Base-by-base conservation (phyloP, 306 rosid genomes). In the Leucaena leucocephala region DNA sequence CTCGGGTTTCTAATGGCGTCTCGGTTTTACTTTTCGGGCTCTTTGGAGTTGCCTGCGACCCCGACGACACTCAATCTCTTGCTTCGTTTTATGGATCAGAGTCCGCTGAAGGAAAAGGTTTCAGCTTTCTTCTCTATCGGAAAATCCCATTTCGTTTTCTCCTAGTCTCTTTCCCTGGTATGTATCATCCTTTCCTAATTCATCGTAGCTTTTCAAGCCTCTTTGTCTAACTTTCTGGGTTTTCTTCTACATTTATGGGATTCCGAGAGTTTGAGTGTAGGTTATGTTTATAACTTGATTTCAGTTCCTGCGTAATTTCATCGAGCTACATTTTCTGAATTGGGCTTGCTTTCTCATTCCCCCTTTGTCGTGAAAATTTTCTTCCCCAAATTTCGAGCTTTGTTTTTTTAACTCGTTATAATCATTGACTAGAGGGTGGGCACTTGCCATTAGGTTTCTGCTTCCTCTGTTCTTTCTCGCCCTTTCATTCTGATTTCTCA, bases 61-160 rank as follows among this genome's bases (percentile, higher is more conserved):
- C 43, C 40, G 55, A 75, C 58, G 55, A 77, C 92, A 87, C 92
- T 90, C 92, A 40, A 89, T 87, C 89, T 87, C 85, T 89, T 87
- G 90, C 90, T 85, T 88, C 87, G 74, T 85, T 84, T 72, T 49
- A 76, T 52, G 76, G 74, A 79, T 57, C 82, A 76, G 61, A 68
- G 36, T 57, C 49, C 33, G 65, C 76, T 44, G 45, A 75, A 74
- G 63, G 75, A 50, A 78, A 43, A 44, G 66, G 12, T 79, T 81
- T 81, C 52, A 76, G 68, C 86, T 83, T 87, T 77, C 89, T 82
- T 84, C 84, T 75, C 52, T 71, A 45, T 40, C 65, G 72, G 80
- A 78, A 81, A 75, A 86, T 82, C 81, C 85, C 80, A 78, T 80
- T 84, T 48, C 76, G 80, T 62, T 84, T 66, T 75, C 72, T 52